Evolutionary conservation across 371 early-diverging fungal species (phyloP), one percentile per base, ranked within the genome.

Genomic region (Syncephalis fuscata): DNA sequence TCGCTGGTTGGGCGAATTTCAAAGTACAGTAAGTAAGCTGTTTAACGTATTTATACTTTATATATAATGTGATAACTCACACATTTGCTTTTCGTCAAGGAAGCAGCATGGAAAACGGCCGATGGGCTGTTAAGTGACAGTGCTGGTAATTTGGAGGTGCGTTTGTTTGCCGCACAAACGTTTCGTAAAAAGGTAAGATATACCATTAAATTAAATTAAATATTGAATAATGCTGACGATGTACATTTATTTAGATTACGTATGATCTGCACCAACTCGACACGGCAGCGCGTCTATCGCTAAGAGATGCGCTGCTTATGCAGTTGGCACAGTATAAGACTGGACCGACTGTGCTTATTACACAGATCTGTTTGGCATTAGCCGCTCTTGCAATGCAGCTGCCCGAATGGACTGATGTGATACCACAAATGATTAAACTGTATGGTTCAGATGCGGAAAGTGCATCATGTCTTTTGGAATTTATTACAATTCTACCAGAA

Each of bases 141-240:
- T 5, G 63, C 62, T 7, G 54, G 71, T n/a, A 70, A 70, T 9
- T 46, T 58, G 1, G 84, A 84, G 52, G 70, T 74, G 2, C 76
- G 74, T 32, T 55, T 89, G 8, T 91, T 94, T 74, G 88, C 91
- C 2, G 91, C 93, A 1, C 94, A 94, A 62, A 93, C 92, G 1
- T 65, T 96, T 48, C 72, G 91, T 41, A 78, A 78, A 61, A 96
- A 96, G 78, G 85, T 86, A 57, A 50, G 46, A 7, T 44, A 14
- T 41, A 17, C 15, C n/a, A 41, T 20, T 3, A 15, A 40, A 0
- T 23, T n/a, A 16, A 17, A 22, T 20, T 38, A 21, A 21, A n/a
- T 19, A 23, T 14, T n/a, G n/a, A n/a, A 19, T 46, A 22, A 38
- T 20, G 27, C 36, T 7, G 14, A 32, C 23, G 25, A 19, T 46